phyloP scores from a whole-genome alignment of 176 grass and related monocot genomes.

The Avena sativa region DNA sequence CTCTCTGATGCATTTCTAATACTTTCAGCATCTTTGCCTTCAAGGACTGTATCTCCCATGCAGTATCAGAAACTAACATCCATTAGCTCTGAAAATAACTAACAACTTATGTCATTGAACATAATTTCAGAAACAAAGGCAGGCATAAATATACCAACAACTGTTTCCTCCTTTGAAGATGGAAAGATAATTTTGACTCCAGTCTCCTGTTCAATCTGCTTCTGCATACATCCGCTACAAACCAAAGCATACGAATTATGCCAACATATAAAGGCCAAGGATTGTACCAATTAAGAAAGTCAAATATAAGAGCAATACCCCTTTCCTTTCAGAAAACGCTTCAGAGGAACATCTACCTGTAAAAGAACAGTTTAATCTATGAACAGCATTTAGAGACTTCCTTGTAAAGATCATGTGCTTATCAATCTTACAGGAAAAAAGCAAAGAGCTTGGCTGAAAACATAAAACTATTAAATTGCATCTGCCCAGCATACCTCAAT shows the following conservation, averaged over 20 bases:
- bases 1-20: constrained; percentile 80
- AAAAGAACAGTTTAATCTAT: constrained; percentile 37
- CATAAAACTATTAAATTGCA: background rate
- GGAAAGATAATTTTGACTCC: constrained; percentile 78
- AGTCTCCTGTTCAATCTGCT: constrained; percentile 77
- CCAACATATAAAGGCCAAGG: background rate
- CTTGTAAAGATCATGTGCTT: background rate
- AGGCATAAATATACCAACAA: constrained; percentile 56
- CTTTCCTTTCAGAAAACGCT: constrained; percentile 76
- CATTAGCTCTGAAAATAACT: constrained; percentile 29
- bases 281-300: constrained; percentile 22
- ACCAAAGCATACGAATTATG: constrained; percentile 37
- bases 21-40: constrained; percentile 66
- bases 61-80: background rate
- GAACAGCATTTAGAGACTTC: constrained; percentile 16
- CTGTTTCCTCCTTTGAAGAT: constrained; percentile 59
- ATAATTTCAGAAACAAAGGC: constrained; percentile 32
- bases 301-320: constrained; percentile 52
- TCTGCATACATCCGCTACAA: constrained; percentile 74
- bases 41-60: constrained; percentile 55
- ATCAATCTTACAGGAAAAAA: background rate
- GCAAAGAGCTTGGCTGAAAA: background rate
- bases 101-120: constrained; percentile 1
- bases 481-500: constrained; percentile 47
- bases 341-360: constrained; percentile 76